Evolutionary conservation across 2,329 filamentous ascomycete species (phyloP).

Genomic region (Incumbomyces lentus): DNA sequence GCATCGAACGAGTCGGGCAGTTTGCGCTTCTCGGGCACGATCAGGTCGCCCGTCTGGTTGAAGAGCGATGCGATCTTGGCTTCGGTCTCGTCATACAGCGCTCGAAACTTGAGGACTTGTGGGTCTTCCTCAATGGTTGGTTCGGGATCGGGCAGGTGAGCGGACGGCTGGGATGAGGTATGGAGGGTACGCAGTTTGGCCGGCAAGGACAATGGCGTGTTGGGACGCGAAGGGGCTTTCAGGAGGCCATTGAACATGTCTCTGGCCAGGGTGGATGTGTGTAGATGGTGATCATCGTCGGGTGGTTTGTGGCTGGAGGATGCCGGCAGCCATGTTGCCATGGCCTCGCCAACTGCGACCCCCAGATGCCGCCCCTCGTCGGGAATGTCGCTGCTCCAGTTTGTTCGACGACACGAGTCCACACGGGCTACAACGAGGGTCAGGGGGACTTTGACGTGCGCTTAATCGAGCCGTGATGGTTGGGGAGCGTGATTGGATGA

Average conservation of each 20-base stretch:
- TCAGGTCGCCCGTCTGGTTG: slow-evolving; percentile 30
- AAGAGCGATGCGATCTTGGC: slow-evolving; percentile 70
- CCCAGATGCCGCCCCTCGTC: slow-evolving; percentile 33
- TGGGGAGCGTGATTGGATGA: slow-evolving; percentile 13
- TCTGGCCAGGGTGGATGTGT: slow-evolving; percentile 10
- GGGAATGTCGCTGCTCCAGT: slow-evolving; percentile 36
- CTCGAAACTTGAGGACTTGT: slow-evolving; percentile 60
- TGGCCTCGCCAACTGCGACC: slow-evolving; percentile 36
- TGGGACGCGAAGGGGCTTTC: slow-evolving; percentile 33
- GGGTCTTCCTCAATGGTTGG: slow-evolving; percentile 59
- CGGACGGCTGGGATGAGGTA: slow-evolving; percentile 34
- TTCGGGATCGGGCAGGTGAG: slow-evolving; percentile 38
- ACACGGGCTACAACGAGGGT: slow-evolving; percentile 8
- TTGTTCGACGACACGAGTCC: slow-evolving; percentile 20
- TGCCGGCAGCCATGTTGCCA: slow-evolving; percentile 59
- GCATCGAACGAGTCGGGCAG: slow-evolving; percentile 8
- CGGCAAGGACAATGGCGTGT: slow-evolving; percentile 30
- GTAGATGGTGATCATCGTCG: slow-evolving; percentile 55
- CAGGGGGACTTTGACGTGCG: slow-evolving; percentile 10
- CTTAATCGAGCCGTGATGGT: slow-evolving; percentile 12
- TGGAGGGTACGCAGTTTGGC: slow-evolving; percentile 34
- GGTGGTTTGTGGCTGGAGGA: slow-evolving; percentile 44
- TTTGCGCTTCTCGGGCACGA: slow-evolving; percentile 10
- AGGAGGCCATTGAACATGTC: slow-evolving; percentile 34
- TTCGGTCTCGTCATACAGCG: slow-evolving; percentile 68